A percentile compares a stretch with the other conserved stretches of the same genome.
phyloP scores from a whole-genome alignment of 2,329 filamentous ascomycete genomes.

The Fusarium bulbicola region DNA sequence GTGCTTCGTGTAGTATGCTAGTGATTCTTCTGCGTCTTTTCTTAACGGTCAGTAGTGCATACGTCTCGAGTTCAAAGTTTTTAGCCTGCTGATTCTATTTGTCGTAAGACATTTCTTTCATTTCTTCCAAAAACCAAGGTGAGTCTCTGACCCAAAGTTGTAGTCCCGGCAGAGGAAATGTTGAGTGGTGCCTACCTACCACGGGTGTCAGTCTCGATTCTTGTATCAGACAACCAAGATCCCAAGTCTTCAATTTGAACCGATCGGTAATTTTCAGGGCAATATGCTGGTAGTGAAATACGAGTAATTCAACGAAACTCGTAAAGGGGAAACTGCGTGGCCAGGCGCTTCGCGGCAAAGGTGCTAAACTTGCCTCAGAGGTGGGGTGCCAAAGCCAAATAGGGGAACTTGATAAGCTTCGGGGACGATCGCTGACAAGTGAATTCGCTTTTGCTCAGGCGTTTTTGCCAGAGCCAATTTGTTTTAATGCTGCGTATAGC shows the following conservation, averaged over 20 bases:
- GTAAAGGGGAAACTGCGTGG: not conserved
- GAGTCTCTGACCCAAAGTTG: not conserved
- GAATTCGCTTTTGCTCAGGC: slow-evolving; percentile 21
- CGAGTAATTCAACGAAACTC: not conserved
- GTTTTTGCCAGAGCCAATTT: slow-evolving; percentile 32
- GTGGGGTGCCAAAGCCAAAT: not conserved
- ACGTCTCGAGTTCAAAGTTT: not conserved
- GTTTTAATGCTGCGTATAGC: slow-evolving; percentile 42
- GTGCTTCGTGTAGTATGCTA: not conserved
- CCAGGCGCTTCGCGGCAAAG: not conserved
- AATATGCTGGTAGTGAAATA: not conserved
- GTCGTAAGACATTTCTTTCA: not conserved
- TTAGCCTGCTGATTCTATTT: not conserved
- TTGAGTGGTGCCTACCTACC: not conserved
- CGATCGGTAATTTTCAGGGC: not conserved
- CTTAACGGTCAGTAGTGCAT: not conserved
- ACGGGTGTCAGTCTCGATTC: not conserved
- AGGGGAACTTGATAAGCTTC: not conserved
- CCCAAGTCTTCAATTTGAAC: too few species aligned
- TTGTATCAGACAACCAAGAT: not conserved
- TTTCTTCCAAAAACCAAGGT: not conserved
- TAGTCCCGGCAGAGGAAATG: not conserved
- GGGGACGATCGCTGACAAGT: slow-evolving; percentile 24
- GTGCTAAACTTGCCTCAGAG: not conserved
- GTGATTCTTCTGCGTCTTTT: not conserved